Evolutionary conservation across 495 filamentous ascomycete genomes (phyloP).

Genomic region (Trichoderma virens): DNA sequence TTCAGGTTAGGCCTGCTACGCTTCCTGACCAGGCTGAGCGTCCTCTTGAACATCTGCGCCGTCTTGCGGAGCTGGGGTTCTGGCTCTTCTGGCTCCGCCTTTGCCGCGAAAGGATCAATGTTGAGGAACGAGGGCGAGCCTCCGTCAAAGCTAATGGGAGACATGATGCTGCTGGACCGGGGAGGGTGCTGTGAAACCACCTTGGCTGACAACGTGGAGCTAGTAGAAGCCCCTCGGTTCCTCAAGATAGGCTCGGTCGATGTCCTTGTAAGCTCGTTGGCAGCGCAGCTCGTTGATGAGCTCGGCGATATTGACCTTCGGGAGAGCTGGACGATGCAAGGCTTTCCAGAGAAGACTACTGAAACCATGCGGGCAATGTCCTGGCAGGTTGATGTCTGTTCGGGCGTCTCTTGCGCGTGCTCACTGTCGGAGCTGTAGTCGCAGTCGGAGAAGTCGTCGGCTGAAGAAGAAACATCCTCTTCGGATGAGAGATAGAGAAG

Average conservation of each 20-base stretch:
- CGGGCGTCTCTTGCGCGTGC: conserved; percentile 16
- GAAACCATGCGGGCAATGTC: conserved; percentile 42
- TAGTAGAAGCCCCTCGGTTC: not conserved
- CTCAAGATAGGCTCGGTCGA: conserved; percentile 12
- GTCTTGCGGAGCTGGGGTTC: conserved; percentile 29
- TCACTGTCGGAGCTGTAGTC: conserved; percentile 32
- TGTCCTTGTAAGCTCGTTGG: conserved; percentile 21
- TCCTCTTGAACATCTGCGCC: conserved; percentile 34
- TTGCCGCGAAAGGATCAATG: conserved; percentile 37
- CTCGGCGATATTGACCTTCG: conserved; percentile 9
- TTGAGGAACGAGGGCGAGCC: conserved; percentile 35
- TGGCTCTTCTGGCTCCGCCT: conserved; percentile 13
- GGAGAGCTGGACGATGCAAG: conserved; percentile 29
- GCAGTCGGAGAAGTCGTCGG: conserved; percentile 44
- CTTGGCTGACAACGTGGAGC: conserved; percentile 19
- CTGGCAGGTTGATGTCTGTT: conserved; percentile 34
- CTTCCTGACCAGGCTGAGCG: conserved; percentile 38
- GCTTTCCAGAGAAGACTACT: conserved; percentile 40
- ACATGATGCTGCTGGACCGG: conserved; percentile 25
- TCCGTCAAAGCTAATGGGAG: conserved; percentile 26
- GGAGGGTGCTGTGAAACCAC: conserved; percentile 14
- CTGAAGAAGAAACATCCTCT: conserved; percentile 42
- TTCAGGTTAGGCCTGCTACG: conserved; percentile 36
- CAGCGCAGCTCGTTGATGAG: not conserved
- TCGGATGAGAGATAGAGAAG: conserved; percentile 45